These are phyloP conservation scores for Cymbomonas tetramitiformis DNA, from an alignment of 139 green algal genomes.

Conservation along the genomic window DNA sequence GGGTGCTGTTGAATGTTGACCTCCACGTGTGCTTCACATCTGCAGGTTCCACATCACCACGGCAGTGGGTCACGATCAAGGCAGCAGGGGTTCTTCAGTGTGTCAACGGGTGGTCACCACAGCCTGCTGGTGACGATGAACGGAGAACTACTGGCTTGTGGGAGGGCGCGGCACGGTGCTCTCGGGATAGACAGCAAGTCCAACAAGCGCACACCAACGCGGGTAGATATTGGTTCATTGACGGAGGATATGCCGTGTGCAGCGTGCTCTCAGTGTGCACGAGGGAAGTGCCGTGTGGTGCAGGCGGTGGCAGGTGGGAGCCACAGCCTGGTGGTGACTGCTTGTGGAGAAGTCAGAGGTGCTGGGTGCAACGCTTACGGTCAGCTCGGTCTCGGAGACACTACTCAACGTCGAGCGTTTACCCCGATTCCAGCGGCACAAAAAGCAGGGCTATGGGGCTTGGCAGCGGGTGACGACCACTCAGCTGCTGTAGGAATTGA, in stretches of 20 bases:
- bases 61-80: not conserved
- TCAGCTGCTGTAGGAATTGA: constrained; percentile 34
- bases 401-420: constrained; percentile 26
- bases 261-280: too few relatives aligned
- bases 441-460: not conserved
- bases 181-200: constrained; percentile 3
- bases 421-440: constrained; percentile 23
- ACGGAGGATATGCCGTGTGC: too few relatives aligned
- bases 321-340: constrained; percentile 56
- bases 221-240: too few relatives aligned
- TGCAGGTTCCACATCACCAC: too few relatives aligned
- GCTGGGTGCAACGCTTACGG: constrained; percentile 53
- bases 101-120: constrained; percentile 6
- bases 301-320: constrained; percentile 37
- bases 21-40: too few relatives aligned
- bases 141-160: constrained; percentile 6
- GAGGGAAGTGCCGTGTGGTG: not conserved
- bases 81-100: not conserved
- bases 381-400: constrained; percentile 54
- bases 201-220: too few relatives aligned
- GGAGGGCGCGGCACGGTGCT: not conserved
- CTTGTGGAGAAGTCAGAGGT: constrained; percentile 29
- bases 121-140: constrained; percentile 6
- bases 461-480: constrained; percentile 43
- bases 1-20: too few relatives aligned